Evolutionary conservation across 177 flowering plant genomes (phyloP), one percentile per base, ranked within the genome.

Genomic region (Vitis hybrid): DNA sequence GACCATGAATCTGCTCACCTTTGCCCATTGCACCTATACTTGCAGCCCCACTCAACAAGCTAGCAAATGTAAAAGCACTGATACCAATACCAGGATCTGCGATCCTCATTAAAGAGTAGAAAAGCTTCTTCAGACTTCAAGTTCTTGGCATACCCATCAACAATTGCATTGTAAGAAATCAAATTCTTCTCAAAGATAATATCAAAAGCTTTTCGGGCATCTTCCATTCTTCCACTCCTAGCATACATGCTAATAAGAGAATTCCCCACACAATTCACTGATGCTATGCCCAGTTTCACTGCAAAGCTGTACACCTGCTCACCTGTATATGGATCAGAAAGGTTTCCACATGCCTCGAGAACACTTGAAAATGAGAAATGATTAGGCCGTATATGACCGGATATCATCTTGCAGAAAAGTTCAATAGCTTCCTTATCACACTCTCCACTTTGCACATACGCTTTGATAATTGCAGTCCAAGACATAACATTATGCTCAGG

Each of bases 401-500:
- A 26, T 20, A 85, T 79, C 97, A 92, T 94, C 73, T 79, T 69
- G 50, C 61, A 58, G 69, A 84, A 94, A 20, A 94, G 82, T 16
- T 80, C 71, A 14, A 94, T 67, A 20, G 97, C 97, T 80, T 89
- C 91, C 69, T 60, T 52, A 66, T 89, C 87, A 62, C 15, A 29
- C 19, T 77, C 84, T 63, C 88, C 90, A 57, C 68, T 81, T 55
- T 86, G 97, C 62, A 82, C 88, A 71, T 87, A 87, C 14, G 91
- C 96, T 2, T 90, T 80, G 67, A 94, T 89, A 3, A 94, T 78
- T 1, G 97, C 87, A 57, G 97, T 94, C 98, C 97, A 94, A 50
- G 97, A 89, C 97, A 92, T 87, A 45, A 94, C 97, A 79, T 87
- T 89, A 67, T 84, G 97, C 49, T 71, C 78, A 8, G 76, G 73